These are phyloP conservation scores for Bocquillonia castaneifolia DNA, from an alignment of 441 rosid genomes.

Conservation along the genomic window DNA sequence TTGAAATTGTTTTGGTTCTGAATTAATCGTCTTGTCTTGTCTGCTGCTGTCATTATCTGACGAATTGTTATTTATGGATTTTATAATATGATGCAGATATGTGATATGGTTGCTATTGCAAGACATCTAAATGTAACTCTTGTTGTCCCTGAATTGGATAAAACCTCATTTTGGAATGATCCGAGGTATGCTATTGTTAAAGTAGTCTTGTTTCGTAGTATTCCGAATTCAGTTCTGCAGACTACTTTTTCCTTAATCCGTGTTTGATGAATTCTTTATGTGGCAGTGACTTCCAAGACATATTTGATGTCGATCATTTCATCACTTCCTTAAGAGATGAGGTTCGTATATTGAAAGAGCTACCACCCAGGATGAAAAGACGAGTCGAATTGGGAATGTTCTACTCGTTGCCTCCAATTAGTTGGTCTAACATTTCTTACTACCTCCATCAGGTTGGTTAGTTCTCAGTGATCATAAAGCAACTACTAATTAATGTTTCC, in stretches of 20 bases:
- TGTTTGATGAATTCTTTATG: constrained; percentile 14
- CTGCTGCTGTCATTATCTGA: not conserved
- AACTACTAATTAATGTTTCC: constrained; percentile 4
- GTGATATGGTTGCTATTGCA: constrained; percentile 91
- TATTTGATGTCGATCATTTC: constrained; percentile 86
- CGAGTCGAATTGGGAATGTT: constrained; percentile 55
- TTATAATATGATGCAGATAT: constrained; percentile 48
- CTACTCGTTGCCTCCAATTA: constrained; percentile 72
- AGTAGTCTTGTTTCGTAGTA: not conserved
- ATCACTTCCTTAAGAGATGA: constrained; percentile 75
- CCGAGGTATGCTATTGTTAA: constrained; percentile 49
- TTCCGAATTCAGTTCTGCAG: not conserved
- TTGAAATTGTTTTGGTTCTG: not conserved
- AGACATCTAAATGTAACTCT: constrained; percentile 78
- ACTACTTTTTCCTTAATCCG: not conserved
- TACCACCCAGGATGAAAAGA: constrained; percentile 75
- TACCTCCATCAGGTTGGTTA: constrained; percentile 74
- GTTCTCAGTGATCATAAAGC: constrained; percentile 8
- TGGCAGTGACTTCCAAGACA: constrained; percentile 81
- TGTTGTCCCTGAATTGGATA: constrained; percentile 82
- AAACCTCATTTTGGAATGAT: constrained; percentile 87
- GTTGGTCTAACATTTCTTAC: constrained; percentile 92
- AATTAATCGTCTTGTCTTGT: not conserved
- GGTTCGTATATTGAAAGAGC: constrained; percentile 76
- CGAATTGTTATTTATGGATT: constrained; percentile 13